Evolutionary conservation across 2,329 filamentous ascomycete genomes (phyloP), one percentile per base, ranked within the genome.

Genomic region (Penicillium sp.): DNA sequence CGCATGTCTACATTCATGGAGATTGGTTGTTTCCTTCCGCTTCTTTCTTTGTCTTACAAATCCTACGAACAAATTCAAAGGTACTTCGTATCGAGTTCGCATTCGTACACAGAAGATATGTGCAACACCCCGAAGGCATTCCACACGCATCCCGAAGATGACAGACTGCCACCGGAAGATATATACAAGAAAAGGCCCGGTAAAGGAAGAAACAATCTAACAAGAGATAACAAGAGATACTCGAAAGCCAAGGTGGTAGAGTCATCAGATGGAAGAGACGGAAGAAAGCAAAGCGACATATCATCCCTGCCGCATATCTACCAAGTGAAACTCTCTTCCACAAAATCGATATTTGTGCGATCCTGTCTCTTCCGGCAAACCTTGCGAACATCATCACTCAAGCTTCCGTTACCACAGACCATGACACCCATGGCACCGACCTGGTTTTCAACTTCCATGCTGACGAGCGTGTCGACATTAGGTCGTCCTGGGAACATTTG

Each of bases 401-500:
- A 69, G 2, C 80, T 80, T 20, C 87, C 87, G 8, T 86, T 84
- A 3, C 87, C 87, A 58, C 87, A 90, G 18, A 89, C 85, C 9
- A 84, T 85, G 36, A 97, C 89, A 18, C 82, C 87, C 82, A 96
- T 94, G 40, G 90, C 89, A 7, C 93, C 93, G 44, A 88, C 74
- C 66, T 93, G 87, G 59, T 86, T 81, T 60, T 84, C 78, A 14
- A 90, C 85, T 72, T 96, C 91, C 69, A 86, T 85, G 53, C 82
- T 77, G 38, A 97, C 73, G n/a, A 97, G 72, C 0, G 86, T 81
- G 16, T 82, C 78, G 36, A 95, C 80, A 62, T 95, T 89, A 8
- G 91, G 91, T 55, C 90, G 82, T 2, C 93, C 91, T 1, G 89
- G 86, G 67, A 88, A 89, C 85, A 97, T 93, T 69, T 90, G 87